Base-by-base conservation (phyloP, 176 grass and related monocot species). In the Hordeum vulgare region DNA sequence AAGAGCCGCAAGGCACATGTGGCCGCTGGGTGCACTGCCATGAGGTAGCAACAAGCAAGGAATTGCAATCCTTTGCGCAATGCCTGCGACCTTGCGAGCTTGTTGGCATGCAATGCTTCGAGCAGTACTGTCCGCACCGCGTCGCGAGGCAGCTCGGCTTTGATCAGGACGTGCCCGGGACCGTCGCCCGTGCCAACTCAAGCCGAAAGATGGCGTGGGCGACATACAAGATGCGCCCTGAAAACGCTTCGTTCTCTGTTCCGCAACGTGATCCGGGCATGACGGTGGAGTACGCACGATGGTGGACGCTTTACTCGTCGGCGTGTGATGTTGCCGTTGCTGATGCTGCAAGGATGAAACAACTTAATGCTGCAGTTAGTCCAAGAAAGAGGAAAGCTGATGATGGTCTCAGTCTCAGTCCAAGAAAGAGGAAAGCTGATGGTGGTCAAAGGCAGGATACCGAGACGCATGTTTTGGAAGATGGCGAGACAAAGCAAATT, bases 71-170 rank as follows among this genome's bases (percentile, higher is more conserved):
- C 1, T 83, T 98, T 1, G 90, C 89, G 2, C 84, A 93, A 33
- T 98, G 86, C 66, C 58, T 98, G 34, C 90, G 57, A 21, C 67
- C 86, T 75, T 92, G 81, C 25, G 95, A 94, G 15, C 87, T 98
- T 39, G 92, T 98, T 2, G 92, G 92, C 34, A 65, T 88, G 2
- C 86, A 88, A 76, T 87, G 88, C 81, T 85, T 98, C 3, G 90
- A 98, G 75, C 92, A 86, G 21, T 98, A 98, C 72, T 86, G 94
- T 29, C 95, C 95, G 0, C 90, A 98, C 49, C 88, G 95, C 4
- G 95, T 94, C 4, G 86, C 92, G 21, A 98, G 90, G 89, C 92
- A 98, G 85, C 92, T 98, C 27, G 95, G 95, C n/a, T 85, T 98
- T 21, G 92, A 98, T 79, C 95, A 98, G 61, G 95, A 94, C 59